Conservation (phyloP, 768 basidiomycete genomes). For the Auricularia sp. region DNA sequence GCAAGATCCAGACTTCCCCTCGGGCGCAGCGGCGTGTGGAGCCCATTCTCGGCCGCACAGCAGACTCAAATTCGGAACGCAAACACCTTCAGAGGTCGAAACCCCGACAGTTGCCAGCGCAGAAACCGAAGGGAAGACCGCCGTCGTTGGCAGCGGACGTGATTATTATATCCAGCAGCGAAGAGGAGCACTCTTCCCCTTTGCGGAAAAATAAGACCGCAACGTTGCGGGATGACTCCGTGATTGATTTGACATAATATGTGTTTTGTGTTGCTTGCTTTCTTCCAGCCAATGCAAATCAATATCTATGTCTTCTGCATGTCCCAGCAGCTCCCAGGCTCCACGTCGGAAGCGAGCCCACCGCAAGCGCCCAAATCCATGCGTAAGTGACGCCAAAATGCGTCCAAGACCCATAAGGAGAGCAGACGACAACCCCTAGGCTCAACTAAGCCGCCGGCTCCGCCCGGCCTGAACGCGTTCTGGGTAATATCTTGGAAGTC, state of each 20-base stretch:
- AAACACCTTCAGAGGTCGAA: not conserved
- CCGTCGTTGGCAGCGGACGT: not conserved
- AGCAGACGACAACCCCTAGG: no score
- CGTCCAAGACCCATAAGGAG: no score
- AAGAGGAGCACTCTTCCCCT: not conserved
- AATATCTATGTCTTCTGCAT: no score
- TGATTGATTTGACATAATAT: constrained; percentile 9
- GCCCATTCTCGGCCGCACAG: not conserved
- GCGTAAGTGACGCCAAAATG: no score
- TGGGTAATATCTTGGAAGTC: not conserved
- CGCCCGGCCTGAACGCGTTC: not conserved
- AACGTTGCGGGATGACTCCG: not conserved
- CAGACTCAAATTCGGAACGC: not conserved
- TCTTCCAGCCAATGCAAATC: no score
- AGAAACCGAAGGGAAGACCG: not conserved
- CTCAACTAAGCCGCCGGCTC: no score
- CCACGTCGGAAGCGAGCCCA: no score
- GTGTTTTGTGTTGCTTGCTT: not conserved
- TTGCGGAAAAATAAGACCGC: not conserved
- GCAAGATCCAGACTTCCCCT: constrained; percentile 17
- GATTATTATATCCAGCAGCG: constrained; percentile 9
- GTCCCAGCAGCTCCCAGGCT: no score
- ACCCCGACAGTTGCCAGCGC: not conserved
- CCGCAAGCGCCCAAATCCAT: no score
- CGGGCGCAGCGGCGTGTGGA: not conserved